Conservation (phyloP, 164 flowering plant species). For the Macadamia tetraphylla region DNA sequence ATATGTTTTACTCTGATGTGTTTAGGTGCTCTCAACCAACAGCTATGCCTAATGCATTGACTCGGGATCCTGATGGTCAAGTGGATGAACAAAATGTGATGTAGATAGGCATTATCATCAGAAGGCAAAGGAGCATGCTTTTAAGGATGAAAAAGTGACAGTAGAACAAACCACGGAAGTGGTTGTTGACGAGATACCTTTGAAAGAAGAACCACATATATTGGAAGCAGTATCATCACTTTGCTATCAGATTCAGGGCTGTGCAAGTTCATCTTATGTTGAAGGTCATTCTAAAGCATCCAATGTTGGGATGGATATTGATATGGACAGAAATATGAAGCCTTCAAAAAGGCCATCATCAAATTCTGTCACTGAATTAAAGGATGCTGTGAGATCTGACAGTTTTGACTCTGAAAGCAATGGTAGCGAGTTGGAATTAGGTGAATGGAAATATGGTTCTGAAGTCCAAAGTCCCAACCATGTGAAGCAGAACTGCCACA, state of each 20-base stretch:
- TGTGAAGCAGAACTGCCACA: conserved; percentile 9
- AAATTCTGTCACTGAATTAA: conserved; percentile 16
- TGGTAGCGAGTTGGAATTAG: conserved; percentile 11
- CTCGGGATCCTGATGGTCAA: conserved; percentile 14
- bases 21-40: conserved; percentile 25
- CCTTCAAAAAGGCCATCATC: conserved; percentile 17
- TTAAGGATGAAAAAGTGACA: conserved; percentile 22
- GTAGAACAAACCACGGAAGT: conserved; percentile 12
- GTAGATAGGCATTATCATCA: conserved; percentile 8
- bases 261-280: conserved; percentile 24
- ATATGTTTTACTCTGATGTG: conserved; percentile 9
- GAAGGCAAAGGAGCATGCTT: conserved; percentile 7
- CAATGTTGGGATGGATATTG: conserved; percentile 14
- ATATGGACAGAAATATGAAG: conserved; percentile 9
- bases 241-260: conserved; percentile 17
- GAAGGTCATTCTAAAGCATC: conserved; percentile 26
- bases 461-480: conserved; percentile 9
- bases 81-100: conserved; percentile 16
- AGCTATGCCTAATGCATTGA: conserved; percentile 4
- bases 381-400: conserved; percentile 12
- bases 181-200: conserved; percentile 1
- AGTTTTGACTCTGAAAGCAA: conserved; percentile 16
- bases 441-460: conserved; percentile 9
- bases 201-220: conserved; percentile 9
- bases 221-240: conserved; percentile 27